Evolutionary conservation across 441 rosid genomes (phyloP).

Genomic region (Capsella rubella): DNA sequence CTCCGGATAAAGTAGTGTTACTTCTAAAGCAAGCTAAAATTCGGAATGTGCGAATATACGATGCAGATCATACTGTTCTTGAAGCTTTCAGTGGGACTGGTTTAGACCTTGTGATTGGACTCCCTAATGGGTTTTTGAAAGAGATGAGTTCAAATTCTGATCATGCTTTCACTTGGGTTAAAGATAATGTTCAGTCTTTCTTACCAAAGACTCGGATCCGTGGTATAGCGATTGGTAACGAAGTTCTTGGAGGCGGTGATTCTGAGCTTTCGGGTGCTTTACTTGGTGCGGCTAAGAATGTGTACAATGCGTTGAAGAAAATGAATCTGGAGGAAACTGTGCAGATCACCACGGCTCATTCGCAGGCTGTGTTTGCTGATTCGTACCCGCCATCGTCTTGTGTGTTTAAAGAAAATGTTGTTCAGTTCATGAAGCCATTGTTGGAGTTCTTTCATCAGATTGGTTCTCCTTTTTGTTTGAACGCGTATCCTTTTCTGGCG

Average conservation of each 20-base stretch:
- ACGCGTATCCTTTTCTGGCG: slow-evolving; percentile 90
- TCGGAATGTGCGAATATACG: slow-evolving; percentile 83
- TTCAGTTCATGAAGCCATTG: slow-evolving; percentile 76
- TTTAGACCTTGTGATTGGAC: slow-evolving; percentile 79
- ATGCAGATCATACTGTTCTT: slow-evolving; percentile 82
- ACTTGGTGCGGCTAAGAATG: slow-evolving; percentile 75
- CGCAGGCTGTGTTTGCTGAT: slow-evolving; percentile 80
- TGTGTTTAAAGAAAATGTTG: slow-evolving; percentile 60
- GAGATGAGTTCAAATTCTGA: slow-evolving; percentile 74
- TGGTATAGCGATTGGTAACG: slow-evolving; percentile 94
- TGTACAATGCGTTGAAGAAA: slow-evolving; percentile 66
- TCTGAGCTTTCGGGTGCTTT: slow-evolving; percentile 67
- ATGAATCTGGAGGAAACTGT: slow-evolving; percentile 62
- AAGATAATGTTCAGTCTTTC: slow-evolving; percentile 80
- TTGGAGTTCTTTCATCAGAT: slow-evolving; percentile 67
- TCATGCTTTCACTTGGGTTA: slow-evolving; percentile 82
- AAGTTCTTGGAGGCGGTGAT: slow-evolving; percentile 71
- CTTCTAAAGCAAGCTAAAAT: slow-evolving; percentile 89
- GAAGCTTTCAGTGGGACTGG: slow-evolving; percentile 85
- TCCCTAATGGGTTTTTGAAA: slow-evolving; percentile 72
- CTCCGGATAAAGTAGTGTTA: slow-evolving; percentile 82
- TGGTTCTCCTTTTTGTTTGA: slow-evolving; percentile 87
- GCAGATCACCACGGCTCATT: slow-evolving; percentile 89
- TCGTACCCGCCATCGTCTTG: slow-evolving; percentile 87
- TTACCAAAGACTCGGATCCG: slow-evolving; percentile 77